These are phyloP conservation scores for Lactarius indigo DNA, from an alignment of 768 basidiomycete species.

Conservation along the genomic window DNA sequence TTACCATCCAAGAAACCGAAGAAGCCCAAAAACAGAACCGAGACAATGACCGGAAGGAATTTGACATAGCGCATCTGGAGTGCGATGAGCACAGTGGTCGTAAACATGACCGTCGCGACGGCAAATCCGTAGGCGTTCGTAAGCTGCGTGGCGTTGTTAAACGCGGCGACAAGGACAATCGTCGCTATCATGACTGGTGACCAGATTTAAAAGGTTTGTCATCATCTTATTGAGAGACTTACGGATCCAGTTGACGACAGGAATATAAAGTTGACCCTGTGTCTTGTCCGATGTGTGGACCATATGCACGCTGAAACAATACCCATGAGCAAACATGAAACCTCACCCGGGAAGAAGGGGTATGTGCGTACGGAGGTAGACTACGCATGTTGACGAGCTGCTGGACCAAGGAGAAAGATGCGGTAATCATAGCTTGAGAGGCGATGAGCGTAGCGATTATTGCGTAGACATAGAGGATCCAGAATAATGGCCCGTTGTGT, in stretches of 20 bases:
- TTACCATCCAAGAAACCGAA: constrained; percentile 64
- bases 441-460: constrained; percentile 64
- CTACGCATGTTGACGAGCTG: constrained; percentile 62
- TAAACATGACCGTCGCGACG: constrained; percentile 63
- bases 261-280: constrained; percentile 66
- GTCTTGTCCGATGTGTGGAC: constrained; percentile 56
- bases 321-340: neutral
- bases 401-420: constrained; percentile 57
- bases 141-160: constrained; percentile 50
- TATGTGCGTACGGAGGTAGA: constrained; percentile 42
- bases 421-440: constrained; percentile 68
- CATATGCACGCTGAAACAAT: constrained; percentile 41
- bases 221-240: constrained; percentile 16
- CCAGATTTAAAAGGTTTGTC: neutral
- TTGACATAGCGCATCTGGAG: constrained; percentile 60
- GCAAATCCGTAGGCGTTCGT: constrained; percentile 62
- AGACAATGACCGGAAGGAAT: constrained; percentile 40
- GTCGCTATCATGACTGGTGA: constrained; percentile 45
- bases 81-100: constrained; percentile 53
- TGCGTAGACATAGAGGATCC: constrained; percentile 62
- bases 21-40: constrained; percentile 44
- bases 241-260: constrained; percentile 55
- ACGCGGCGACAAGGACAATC: constrained; percentile 53
- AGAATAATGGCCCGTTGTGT: constrained; percentile 51
- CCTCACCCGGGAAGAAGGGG: neutral